Conservation (phyloP, 1,284 basidiomycete species). For the Sparassis latifolia region DNA sequence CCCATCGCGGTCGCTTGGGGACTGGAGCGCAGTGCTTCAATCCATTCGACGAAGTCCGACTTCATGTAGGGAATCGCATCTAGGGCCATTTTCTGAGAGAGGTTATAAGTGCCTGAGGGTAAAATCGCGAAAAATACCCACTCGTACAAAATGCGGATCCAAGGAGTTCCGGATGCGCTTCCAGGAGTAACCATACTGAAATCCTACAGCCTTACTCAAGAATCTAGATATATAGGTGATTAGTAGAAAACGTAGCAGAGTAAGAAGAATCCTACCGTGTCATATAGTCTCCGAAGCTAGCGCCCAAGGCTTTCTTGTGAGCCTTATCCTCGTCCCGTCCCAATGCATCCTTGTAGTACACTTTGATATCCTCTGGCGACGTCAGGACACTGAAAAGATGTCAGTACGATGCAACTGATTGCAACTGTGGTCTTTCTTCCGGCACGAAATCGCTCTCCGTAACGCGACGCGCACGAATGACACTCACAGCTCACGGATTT, state of each 20-base stretch:
- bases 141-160: neutral
- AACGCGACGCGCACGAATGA: neutral
- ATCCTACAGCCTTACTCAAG: neutral
- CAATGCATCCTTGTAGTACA: neutral
- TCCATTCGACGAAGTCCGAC: neutral
- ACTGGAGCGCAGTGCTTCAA: neutral
- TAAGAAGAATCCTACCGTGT: neutral
- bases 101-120: neutral
- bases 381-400: neutral
- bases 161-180: neutral
- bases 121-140: neutral
- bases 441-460: neutral
- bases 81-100: neutral
- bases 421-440: no score
- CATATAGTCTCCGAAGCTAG: neutral
- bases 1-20: neutral
- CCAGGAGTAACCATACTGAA: neutral
- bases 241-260: neutral
- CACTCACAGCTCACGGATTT: neutral
- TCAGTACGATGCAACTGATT: neutral
- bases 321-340: neutral
- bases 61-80: neutral
- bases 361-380: neutral
- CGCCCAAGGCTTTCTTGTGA: neutral
- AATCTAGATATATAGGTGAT: neutral